Percentiles rank a stretch among this genome's conserved stretches.
Evolutionary conservation across 192 early-diverging fungal species (phyloP).

Genomic region (Gigaspora rosea): DNA sequence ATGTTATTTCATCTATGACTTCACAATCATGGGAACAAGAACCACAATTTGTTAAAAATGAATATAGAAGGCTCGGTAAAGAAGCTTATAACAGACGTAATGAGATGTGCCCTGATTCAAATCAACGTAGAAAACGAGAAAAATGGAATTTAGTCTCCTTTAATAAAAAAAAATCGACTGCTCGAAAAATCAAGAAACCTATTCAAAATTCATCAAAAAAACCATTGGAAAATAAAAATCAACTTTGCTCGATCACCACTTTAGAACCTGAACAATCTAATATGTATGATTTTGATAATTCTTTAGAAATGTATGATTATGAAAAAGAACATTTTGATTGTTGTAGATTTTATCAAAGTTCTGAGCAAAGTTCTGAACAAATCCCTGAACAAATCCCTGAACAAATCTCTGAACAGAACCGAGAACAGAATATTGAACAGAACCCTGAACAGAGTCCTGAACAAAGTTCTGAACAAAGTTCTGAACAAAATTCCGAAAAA

Average conservation of each 20-base stretch:
- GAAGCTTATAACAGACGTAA: slow-evolving; percentile 6
- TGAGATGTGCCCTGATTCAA: slow-evolving; percentile 1
- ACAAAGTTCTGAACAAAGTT: too few relatives aligned
- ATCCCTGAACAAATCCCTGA: too few relatives aligned
- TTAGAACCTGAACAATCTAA: not conserved
- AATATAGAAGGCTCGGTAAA: slow-evolving; percentile 12
- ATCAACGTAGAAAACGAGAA: not conserved
- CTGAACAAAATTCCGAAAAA: too few relatives aligned
- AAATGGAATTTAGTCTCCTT: not conserved
- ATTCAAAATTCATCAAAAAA: not conserved
- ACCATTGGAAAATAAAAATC: not conserved
- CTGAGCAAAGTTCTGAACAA: not conserved
- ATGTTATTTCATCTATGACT: slow-evolving; percentile 9
- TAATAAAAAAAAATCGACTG: not conserved
- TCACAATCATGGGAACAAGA: slow-evolving; percentile 20
- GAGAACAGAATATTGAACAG: too few relatives aligned
- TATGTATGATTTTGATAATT: not conserved
- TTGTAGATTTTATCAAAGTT: not conserved
- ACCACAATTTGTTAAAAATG: not conserved
- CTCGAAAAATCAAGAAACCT: not conserved
- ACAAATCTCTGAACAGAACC: too few relatives aligned
- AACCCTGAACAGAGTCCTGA: too few relatives aligned
- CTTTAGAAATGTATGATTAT: not conserved
- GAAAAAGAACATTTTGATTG: not conserved
- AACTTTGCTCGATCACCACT: not conserved